A percentile compares a stretch with the other conserved stretches of the same genome.
Conservation (phyloP, 371 early-diverging fungal genomes). For the Mucor plumbeus region DNA sequence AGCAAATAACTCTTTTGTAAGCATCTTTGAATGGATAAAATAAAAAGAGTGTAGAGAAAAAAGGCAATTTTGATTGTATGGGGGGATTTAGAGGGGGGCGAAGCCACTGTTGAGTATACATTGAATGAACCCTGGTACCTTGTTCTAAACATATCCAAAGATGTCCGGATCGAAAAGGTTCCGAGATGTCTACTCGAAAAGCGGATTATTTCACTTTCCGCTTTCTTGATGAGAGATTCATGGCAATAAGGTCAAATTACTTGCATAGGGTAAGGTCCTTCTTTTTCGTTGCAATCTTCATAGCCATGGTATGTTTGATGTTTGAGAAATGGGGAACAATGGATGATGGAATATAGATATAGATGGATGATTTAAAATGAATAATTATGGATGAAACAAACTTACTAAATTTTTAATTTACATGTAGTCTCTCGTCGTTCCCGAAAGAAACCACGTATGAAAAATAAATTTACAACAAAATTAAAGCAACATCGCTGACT, state of each 20-base stretch:
- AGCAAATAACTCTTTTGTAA: conserved; percentile 17
- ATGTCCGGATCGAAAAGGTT: not conserved
- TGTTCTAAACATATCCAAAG: not conserved
- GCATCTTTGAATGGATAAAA: conserved; percentile 13
- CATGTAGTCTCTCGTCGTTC: conserved; percentile 85
- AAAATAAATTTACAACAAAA: conserved; percentile 31
- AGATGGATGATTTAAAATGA: conserved; percentile 15
- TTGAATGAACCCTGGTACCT: conserved; percentile 15
- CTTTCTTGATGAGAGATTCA: conserved; percentile 6
- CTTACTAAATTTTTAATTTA: conserved; percentile 7
- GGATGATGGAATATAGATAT: conserved; percentile 20
- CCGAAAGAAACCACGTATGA: conserved; percentile 70
- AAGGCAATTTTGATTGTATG: conserved; percentile 13
- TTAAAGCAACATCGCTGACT: not conserved
- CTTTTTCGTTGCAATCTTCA: conserved; percentile 33
- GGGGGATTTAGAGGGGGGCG: conserved; percentile 5
- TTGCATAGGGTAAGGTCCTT: conserved; percentile 26
- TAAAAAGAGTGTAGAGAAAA: not conserved
- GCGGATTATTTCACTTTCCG: not conserved
- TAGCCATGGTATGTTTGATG: conserved; percentile 25
- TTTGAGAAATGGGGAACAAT: not conserved
- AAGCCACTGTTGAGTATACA: conserved; percentile 13
- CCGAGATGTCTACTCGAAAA: not conserved
- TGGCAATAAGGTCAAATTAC: conserved; percentile 16
- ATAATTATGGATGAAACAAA: conserved; percentile 8